These are phyloP conservation scores for Dendrocalamus sinicus DNA, from an alignment of 176 grass and related monocot genomes.

Conservation along the genomic window DNA sequence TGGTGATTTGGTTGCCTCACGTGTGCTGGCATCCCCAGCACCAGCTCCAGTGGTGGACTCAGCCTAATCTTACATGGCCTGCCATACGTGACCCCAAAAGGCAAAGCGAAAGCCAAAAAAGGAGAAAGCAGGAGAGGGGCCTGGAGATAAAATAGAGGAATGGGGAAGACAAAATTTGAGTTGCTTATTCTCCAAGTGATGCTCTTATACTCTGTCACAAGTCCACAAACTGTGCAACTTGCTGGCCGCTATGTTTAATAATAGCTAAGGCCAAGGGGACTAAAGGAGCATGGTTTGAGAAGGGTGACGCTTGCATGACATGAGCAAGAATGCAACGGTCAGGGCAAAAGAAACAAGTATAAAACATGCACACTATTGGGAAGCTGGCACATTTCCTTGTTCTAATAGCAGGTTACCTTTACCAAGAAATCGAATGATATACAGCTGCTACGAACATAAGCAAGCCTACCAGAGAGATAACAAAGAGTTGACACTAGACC, in stretches of 20 bases:
- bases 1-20: slow-evolving; percentile 29
- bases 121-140: not conserved
- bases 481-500: not conserved
- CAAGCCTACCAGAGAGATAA: not conserved
- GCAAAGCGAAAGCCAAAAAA: slow-evolving; percentile 13
- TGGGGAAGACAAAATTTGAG: not conserved
- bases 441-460: not conserved
- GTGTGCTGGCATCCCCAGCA: slow-evolving; percentile 20
- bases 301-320: slow-evolving; percentile 59
- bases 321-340: slow-evolving; percentile 32
- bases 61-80: slow-evolving; percentile 39
- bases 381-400: slow-evolving; percentile 3
- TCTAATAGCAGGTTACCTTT: slow-evolving; percentile 11
- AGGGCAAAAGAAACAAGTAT: not conserved
- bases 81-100: slow-evolving; percentile 36
- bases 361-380: not conserved
- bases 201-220: slow-evolving; percentile 45
- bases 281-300: slow-evolving; percentile 39
- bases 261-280: slow-evolving; percentile 7
- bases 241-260: slow-evolving; percentile 24
- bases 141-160: not conserved
- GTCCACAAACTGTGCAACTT: slow-evolving; percentile 41
- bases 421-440: not conserved
- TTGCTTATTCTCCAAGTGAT: slow-evolving; percentile 67
- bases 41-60: slow-evolving; percentile 21